These are phyloP conservation scores for Yamadazyma taylorii DNA, from an alignment of 1,139 yeast species.

Conservation along the genomic window DNA sequence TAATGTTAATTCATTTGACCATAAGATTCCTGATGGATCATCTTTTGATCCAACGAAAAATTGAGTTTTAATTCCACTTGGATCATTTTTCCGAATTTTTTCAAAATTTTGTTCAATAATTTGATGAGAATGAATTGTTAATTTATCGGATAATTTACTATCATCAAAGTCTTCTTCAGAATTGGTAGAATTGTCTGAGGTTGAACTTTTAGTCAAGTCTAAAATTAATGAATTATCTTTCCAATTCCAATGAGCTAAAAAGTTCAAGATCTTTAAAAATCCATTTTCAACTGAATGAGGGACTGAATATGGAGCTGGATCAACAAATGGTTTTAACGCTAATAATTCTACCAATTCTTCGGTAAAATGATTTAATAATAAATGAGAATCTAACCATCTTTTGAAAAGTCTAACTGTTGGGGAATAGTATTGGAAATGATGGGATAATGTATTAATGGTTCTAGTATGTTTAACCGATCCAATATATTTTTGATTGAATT, in stretches of 20 bases:
- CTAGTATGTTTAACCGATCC: constrained; percentile 83
- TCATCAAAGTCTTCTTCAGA: constrained; percentile 17
- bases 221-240: constrained; percentile 78
- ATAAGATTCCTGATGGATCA: constrained; percentile 80
- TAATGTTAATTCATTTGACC: constrained; percentile 71
- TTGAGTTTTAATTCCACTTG: constrained; percentile 76
- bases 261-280: constrained; percentile 69
- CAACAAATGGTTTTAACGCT: constrained; percentile 82
- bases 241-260: constrained; percentile 91
- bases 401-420: constrained; percentile 83
- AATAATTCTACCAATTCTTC: constrained; percentile 83
- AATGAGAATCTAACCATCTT: constrained; percentile 77
- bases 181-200: constrained; percentile 23
- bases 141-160: constrained; percentile 54
- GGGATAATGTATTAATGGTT: constrained; percentile 67
- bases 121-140: constrained; percentile 64
- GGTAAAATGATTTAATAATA: constrained; percentile 64
- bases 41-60: constrained; percentile 79
- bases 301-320: constrained; percentile 75
- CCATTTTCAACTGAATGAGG: constrained; percentile 84
- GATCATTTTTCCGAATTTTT: constrained; percentile 71
- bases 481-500: constrained; percentile 65
- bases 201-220: constrained; percentile 63
- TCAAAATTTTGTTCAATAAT: constrained; percentile 63
- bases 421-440: constrained; percentile 72